A percentile compares a stretch with the other conserved stretches of the same genome.
Evolutionary conservation across 2,329 filamentous ascomycete genomes (phyloP).

Genomic region (Talaromyces sp.): DNA sequence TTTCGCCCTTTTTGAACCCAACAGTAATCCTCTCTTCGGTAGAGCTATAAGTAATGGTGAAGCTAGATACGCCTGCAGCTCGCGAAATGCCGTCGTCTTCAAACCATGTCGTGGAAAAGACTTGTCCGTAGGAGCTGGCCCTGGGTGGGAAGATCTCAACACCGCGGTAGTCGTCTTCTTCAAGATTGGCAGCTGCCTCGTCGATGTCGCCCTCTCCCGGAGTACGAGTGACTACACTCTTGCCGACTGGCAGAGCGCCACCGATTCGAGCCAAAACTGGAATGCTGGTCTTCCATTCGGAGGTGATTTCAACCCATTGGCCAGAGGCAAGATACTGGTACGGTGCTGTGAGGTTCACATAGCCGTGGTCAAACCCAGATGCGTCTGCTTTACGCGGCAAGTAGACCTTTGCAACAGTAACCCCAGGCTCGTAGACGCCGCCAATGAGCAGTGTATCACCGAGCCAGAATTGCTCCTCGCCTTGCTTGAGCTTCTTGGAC

Average conservation of each 20-base stretch:
- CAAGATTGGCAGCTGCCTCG: slow-evolving; percentile 36
- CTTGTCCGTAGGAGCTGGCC: slow-evolving; percentile 32
- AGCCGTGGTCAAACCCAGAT: slow-evolving; percentile 48
- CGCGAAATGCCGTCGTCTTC: slow-evolving; percentile 55
- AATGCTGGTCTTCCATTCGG: slow-evolving; percentile 50
- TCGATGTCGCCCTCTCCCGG: slow-evolving; percentile 47
- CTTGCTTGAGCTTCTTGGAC: slow-evolving; percentile 51
- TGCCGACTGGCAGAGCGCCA: slow-evolving; percentile 50
- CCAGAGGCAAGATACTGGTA: slow-evolving; percentile 53
- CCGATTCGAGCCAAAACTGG: slow-evolving; percentile 53
- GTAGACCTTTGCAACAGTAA: slow-evolving; percentile 53
- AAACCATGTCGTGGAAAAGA: slow-evolving; percentile 44
- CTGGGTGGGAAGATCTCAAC: slow-evolving; percentile 54
- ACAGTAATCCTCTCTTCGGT: slow-evolving; percentile 42
- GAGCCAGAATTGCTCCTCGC: slow-evolving; percentile 69
- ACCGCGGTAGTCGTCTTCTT: slow-evolving; percentile 51
- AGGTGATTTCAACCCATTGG: slow-evolving; percentile 48
- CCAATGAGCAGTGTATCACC: slow-evolving; percentile 58
- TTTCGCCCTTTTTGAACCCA: slow-evolving; percentile 33
- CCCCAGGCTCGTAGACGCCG: slow-evolving; percentile 60
- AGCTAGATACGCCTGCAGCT: slow-evolving; percentile 35
- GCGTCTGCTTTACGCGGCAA: slow-evolving; percentile 46
- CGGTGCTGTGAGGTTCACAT: slow-evolving; percentile 57
- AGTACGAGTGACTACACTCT: slow-evolving; percentile 46
- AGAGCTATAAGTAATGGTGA: slow-evolving; percentile 41